A percentile compares a stretch with the other conserved stretches of the same genome.
Evolutionary conservation across 345 rosid species (phyloP).

Genomic region (Durio zibethinus): DNA sequence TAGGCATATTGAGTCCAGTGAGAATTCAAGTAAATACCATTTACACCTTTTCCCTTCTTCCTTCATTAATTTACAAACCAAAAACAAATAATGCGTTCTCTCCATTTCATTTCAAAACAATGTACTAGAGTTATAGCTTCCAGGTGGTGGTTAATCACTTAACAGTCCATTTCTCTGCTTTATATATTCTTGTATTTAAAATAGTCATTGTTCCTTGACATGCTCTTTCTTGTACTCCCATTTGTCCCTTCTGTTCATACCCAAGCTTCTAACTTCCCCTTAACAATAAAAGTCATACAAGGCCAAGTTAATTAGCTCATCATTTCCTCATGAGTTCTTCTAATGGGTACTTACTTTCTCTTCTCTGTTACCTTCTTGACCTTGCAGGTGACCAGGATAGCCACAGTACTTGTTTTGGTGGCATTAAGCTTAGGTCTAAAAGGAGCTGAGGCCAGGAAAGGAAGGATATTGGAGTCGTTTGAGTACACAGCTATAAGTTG

Average conservation of each 20-base stretch:
- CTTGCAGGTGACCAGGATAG: constrained; percentile 27
- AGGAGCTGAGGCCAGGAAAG: constrained; percentile 43
- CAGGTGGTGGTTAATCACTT: not conserved
- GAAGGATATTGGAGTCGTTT: constrained; percentile 29
- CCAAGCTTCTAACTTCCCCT: not conserved
- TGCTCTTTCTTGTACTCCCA: not conserved
- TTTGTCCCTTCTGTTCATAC: not conserved
- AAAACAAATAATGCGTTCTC: constrained; percentile 1
- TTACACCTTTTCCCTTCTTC: not conserved
- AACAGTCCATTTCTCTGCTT: not conserved
- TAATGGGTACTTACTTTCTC: not conserved
- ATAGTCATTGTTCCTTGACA: not conserved
- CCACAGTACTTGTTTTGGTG: constrained; percentile 22
- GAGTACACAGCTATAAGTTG: constrained; percentile 76
- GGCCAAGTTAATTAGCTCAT: not conserved
- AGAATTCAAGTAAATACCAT: constrained; percentile 24
- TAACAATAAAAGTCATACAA: not conserved
- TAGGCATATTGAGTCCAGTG: not conserved
- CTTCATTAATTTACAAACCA: constrained; percentile 3
- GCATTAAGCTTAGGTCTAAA: constrained; percentile 13
- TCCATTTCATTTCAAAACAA: not conserved
- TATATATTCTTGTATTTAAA: not conserved
- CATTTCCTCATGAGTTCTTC: not conserved
- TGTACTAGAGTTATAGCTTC: not conserved
- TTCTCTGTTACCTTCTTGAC: not conserved